Evolutionary conservation across 2,329 filamentous ascomycete species (phyloP).

Genomic region (Colletotrichum limetticola): DNA sequence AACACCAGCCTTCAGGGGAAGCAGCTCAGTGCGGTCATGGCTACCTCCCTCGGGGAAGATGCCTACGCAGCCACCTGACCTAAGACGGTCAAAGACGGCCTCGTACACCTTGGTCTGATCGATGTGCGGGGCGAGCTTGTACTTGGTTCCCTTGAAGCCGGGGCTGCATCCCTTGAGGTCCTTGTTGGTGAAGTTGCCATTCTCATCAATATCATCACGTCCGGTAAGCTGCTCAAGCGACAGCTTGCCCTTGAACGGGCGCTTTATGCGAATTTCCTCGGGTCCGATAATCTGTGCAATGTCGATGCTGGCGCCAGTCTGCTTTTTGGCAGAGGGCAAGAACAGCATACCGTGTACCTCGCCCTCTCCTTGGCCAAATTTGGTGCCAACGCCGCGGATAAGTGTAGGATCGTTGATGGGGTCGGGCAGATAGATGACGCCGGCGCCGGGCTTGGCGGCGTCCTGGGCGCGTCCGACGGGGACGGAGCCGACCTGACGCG

Average conservation of each 20-base stretch:
- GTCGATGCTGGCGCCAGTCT: slow-evolving; percentile 81
- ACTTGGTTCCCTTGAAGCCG: slow-evolving; percentile 81
- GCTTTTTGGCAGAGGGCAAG: slow-evolving; percentile 83
- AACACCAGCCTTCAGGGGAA: slow-evolving; percentile 95
- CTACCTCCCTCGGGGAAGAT: slow-evolving; percentile 98
- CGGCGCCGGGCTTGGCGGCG: slow-evolving; percentile 80
- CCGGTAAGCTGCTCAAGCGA: slow-evolving; percentile 86
- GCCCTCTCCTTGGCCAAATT: slow-evolving; percentile 79
- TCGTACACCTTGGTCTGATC: slow-evolving; percentile 95
- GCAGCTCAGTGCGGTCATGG: slow-evolving; percentile 90
- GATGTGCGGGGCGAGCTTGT: slow-evolving; percentile 90
- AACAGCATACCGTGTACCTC: slow-evolving; percentile 87
- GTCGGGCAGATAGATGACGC: slow-evolving; percentile 89
- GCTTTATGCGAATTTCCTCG: slow-evolving; percentile 87
- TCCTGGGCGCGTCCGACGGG: slow-evolving; percentile 95
- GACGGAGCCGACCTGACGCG: slow-evolving; percentile 86
- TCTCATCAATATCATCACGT: slow-evolving; percentile 74
- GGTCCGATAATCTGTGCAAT: slow-evolving; percentile 84
- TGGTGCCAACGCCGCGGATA: slow-evolving; percentile 80
- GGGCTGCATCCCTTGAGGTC: slow-evolving; percentile 64
- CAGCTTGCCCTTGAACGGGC: slow-evolving; percentile 82
- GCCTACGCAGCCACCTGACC: slow-evolving; percentile 87
- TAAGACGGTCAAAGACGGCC: slow-evolving; percentile 87
- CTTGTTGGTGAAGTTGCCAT: slow-evolving; percentile 71
- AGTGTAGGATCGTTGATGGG: slow-evolving; percentile 86